Conservation (phyloP, 2,329 filamentous ascomycete genomes). For the Hortaea sp. region DNA sequence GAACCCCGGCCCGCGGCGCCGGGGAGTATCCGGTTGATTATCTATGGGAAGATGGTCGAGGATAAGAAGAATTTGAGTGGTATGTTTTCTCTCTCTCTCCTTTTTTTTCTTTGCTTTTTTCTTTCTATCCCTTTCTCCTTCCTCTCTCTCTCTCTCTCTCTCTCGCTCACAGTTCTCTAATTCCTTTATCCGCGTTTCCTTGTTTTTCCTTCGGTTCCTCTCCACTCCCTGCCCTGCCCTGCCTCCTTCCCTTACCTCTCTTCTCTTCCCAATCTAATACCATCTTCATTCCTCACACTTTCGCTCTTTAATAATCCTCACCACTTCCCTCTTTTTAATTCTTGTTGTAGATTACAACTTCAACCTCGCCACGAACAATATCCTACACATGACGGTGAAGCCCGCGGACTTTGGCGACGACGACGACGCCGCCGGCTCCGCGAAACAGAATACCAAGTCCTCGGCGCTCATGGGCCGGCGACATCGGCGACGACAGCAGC, state of each 20-base stretch:
- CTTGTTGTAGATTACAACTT: conserved; percentile 61
- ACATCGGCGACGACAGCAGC: conserved; percentile 52
- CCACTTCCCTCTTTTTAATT: background rate
- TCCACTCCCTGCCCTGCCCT: too few relatives aligned
- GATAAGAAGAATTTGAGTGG: conserved; percentile 79
- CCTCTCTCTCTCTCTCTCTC: too few relatives aligned
- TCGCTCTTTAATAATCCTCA: background rate
- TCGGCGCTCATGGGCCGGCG: background rate
- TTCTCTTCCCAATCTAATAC: too few relatives aligned
- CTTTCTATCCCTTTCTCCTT: too few relatives aligned
- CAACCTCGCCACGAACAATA: conserved; percentile 62
- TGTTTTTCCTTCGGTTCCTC: too few relatives aligned
- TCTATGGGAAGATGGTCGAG: conserved; percentile 81
- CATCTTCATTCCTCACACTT: background rate
- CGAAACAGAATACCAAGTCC: too few relatives aligned
- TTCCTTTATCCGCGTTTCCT: too few relatives aligned
- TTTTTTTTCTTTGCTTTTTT: too few relatives aligned
- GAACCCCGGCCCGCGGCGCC: conserved; percentile 77
- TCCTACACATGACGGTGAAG: conserved; percentile 90
- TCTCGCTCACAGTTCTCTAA: too few relatives aligned
- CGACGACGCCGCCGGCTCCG: conserved; percentile 47
- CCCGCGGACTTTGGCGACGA: conserved; percentile 77
- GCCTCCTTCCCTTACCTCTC: too few relatives aligned
- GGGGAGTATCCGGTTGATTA: conserved; percentile 80
- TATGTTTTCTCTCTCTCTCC: conserved; percentile 31